Base-by-base conservation (phyloP, 106 monocot species). In the Allium fistulosum region DNA sequence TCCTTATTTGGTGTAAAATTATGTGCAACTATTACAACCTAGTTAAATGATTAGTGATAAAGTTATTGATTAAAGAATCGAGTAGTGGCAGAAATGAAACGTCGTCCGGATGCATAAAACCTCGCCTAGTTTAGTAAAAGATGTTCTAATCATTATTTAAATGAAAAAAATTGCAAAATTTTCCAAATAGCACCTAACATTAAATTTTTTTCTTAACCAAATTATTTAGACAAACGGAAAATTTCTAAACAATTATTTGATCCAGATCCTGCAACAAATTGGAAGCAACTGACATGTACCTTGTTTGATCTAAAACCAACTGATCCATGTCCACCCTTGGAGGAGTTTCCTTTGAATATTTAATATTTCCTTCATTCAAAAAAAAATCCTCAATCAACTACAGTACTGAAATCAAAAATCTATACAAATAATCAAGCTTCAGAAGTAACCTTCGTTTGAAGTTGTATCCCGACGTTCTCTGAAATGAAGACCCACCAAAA, bases 401-500 rank as follows among this genome's bases (percentile, higher is more conserved):
- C 9, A 65, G 22, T 56, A 17, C 6, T 56, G 37, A 74, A n/a
- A 26, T 56, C 3, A 51, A 1, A 37, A 57, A 0, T 11, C 7
- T 65, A 67, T 14, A 6, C 1, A 51, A 53, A 26, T 8, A 51
- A 57, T 61, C 28, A 17, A 17, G 53, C 7, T 60, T 48, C n/a
- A 17, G 49, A n/a, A 63, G 22, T 18, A 72, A 82, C 79, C 81
- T 79, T 76, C 72, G 62, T 6, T 22, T 18, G 27, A 48, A 46
- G 69, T 62, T 12, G 26, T 53, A 15, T 81, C 78, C 67, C 68
- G 75, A 4, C 73, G 10, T 4, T 81, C 79, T 72, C 75, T 85
- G 50, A 94, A 94, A 73, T 94, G 94, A 27, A 90, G 71, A 17
- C 94, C 94, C 7, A 95, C 85, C 70, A 94, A 75, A 74, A 94